Base-by-base conservation (phyloP, 805 yeast species). In the Kuraishia piskuri region DNA sequence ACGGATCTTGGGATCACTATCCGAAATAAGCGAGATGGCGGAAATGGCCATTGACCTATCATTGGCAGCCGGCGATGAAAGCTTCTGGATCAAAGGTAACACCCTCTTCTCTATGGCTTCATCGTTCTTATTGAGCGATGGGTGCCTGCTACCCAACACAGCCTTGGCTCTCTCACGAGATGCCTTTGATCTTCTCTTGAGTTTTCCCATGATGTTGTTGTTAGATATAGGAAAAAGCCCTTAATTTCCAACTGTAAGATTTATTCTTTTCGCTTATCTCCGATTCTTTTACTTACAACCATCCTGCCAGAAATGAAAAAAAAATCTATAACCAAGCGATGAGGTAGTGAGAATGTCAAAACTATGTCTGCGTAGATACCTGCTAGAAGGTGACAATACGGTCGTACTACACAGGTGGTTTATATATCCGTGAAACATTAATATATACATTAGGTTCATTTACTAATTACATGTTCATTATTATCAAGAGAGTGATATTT, bases 1-100 rank as follows among this genome's bases (percentile, higher is more conserved):
- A 57, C 97, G 78, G 72, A 86, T 72, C 44, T 74, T 70, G 1
- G 78, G 68, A 60, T 89, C 94, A 20, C 58, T 60, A 55, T 87
- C 95, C 55, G 85, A 77, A 55, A 91, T 68, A 0, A 86, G 80
- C 19, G 84, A 75, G 46, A 90, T 81, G 2, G 94, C 84, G 10
- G 84, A 79, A 21, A 90, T 67, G 1, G 96, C 92, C 80, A 86
- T 81, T 0, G 87, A 76, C 55, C 89, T 77, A 55, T 91, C 97
- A 62, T 84, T 84, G 2, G 88, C 79, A 7, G 80, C 73, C 1
- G 80, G 68, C 2, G 90, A 79, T 51, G 78, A 70, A 54, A 91
- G 70, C 60, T 88, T 82, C 53, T 78, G 75, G 21, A 90, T 71
- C 57, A 91, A 69, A 1, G 96, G 94, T 31, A 80, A 64, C 55